Base-by-base conservation (phyloP, 1,139 yeast species). In the Yamadazyma kanchanaburiensis region DNA sequence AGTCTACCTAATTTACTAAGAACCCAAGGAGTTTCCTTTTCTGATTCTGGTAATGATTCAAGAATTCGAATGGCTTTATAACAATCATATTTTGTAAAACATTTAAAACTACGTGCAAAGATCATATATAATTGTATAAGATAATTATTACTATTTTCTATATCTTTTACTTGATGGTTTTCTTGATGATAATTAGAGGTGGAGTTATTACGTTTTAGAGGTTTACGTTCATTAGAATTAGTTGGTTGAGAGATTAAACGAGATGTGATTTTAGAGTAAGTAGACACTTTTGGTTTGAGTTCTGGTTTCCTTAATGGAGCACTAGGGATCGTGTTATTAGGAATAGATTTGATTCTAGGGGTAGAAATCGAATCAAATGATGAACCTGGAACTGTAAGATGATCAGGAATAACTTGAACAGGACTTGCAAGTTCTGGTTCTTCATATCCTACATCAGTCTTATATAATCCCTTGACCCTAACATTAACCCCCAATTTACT, bases 21-120 rank as follows among this genome's bases (percentile, higher is more conserved):
- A 6, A 88, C 94, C 88, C 94, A 88, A 0, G 96, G 94, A 11
- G 95, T 80, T 24, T 77, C 69, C 32, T 72, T 66, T 43, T 86
- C 94, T 14, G 63, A 49, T 6, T 72, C 77, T 0, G 91, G 77
- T 12, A 87, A 65, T 5, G 76, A 60, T 33, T 77, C 78, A 25
- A 91, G 63, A 3, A 76, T 63, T 33, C 91, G 60, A 7, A 88
- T 77, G 1, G 96, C 95, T 45, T 82, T 80, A 49, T 77, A 80
- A 43, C 95, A 85, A 51, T 87, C 91, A 55, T 74, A 89, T 27
- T 71, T 66, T 35, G 78, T 62, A 60, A 83, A 70, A 11, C 85
- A 73, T 41, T 79, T 76, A 50, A 61, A 74, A 10, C 82, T 82
- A 43, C 74, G 72, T 1, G 91, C 91, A 42, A 87, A 70, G 7